Evolutionary conservation across 805 yeast species (phyloP), one percentile per base, ranked within the genome.

Genomic region (Ogataea minuta): DNA sequence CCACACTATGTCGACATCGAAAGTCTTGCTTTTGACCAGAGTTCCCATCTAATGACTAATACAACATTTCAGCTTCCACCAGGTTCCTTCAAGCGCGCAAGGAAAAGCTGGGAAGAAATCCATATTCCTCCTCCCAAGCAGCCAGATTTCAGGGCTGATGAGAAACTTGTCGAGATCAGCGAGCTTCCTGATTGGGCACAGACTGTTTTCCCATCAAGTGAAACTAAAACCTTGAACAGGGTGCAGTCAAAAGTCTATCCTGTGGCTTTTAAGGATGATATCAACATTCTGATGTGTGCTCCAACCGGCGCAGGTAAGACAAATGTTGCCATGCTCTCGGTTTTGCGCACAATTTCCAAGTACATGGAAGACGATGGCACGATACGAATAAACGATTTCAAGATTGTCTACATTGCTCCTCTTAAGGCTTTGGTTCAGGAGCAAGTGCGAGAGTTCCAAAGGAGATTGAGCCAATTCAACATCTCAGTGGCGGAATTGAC

Each of bases 231-330:
- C 1, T 70, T 93, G 48, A 93, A 93, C 60, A 66, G 87, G 37
- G 76, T 93, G 11, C 99, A 93, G 60, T 84, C 95, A 1, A 76
- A 75, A 45, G 88, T 90, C 0, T 87, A 64, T 48, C 93, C 93
- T 1, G 56, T 68, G n/a, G 96, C 95, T 0, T 86, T 91, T 48
- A 54, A 71, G 4, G 64, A 75, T 1, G 93, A 86, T 54, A 71
- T 72, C 4, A 91, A 90, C 53, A 58, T 93, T 27, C 65, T 91
- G 12, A 67, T 91, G 50, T 91, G 98, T 72, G 98, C 99, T 1
- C 99, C 99, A 6, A 91, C 99, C 0, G 99, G 99, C 67, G 96
- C 96, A 2, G 99, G 99, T 66, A 91, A 91, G 59, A 91, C 99
- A 15, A 93, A 93, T 59, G 96, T 93, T 20, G 99, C 99, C 0